Evolutionary conservation across 192 early-diverging fungal species (phyloP), one percentile per base, ranked within the genome.

Genomic region (Gryganskiella cystojenkinii): DNA sequence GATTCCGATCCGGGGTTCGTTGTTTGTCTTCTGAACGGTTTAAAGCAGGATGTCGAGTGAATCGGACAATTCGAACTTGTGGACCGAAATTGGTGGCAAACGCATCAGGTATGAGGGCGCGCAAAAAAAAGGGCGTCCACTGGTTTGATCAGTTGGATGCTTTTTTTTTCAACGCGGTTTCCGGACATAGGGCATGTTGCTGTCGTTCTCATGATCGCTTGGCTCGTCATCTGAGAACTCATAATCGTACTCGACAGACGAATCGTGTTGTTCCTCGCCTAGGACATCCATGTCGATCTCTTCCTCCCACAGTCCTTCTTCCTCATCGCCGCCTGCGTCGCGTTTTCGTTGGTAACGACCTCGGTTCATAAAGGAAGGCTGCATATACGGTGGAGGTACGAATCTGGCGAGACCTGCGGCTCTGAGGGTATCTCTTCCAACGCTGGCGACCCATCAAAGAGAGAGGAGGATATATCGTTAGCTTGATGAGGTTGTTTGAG

Each of bases 201-300:
- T 45, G 27, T 55, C 58, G 2, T n/a, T 56, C n/a, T 76, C 72
- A 44, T 61, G 24, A 35, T 76, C 65, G 42, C 65, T 74, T 2
- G n/a, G 28, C 0, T 78, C 74, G 22, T 78, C 74, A 1, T 78
- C 74, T 6, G 74, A 78, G 17, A 78, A 43, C 2, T 78, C 74
- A 59, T 78, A 78, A n/a, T 78, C 74, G 7, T 78, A 78, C 37
- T 78, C 74, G 13, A 78, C 74, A 30, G 74, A 78, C 28, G 74
- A 78, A 30, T 78, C 74, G 20, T 78, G 74, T 0, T 69, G 66
- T 34, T 78, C 74, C 20, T 78, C 74, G 3, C 20, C 66, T 31
- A 78, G 34, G 0, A 78, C 74, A 61, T 78, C 67, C 74, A 78
- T 78, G n/a, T 69, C 74, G 50, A 78, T 69, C 40, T 78, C 74